Conservation (phyloP, 805 yeast species). For the Metschnikowia lunata region DNA sequence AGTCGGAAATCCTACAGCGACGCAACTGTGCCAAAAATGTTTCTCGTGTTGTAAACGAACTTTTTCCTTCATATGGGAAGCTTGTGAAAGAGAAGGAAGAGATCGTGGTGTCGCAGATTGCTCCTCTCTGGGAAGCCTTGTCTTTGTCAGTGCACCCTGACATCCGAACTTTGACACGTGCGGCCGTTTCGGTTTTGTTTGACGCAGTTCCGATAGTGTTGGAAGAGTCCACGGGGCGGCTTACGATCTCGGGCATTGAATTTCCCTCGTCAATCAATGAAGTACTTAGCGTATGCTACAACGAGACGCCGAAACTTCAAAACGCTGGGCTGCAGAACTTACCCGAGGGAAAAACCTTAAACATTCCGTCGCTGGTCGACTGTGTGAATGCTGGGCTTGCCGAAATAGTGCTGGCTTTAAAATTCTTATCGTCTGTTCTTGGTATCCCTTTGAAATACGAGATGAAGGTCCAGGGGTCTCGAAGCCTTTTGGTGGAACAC, state of each 20-base stretch:
- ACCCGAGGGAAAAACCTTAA: background rate
- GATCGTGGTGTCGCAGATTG: conserved; percentile 23
- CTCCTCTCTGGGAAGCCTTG: conserved; percentile 26
- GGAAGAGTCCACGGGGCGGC: conserved; percentile 18
- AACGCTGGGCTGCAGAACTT: background rate
- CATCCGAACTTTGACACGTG: conserved; percentile 16
- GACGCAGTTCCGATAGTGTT: conserved; percentile 27
- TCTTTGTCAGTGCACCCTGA: conserved; percentile 20
- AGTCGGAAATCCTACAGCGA: conserved; percentile 20
- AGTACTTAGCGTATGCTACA: conserved; percentile 27
- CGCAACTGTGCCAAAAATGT: conserved; percentile 22
- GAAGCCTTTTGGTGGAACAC: conserved; percentile 22
- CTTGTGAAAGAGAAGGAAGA: conserved; percentile 23
- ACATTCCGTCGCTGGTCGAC: conserved; percentile 15
- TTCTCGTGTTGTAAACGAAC: conserved; percentile 15
- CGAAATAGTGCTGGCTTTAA: conserved; percentile 28
- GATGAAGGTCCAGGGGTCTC: conserved; percentile 22
- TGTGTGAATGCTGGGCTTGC: conserved; percentile 32
- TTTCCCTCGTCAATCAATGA: conserved; percentile 32
- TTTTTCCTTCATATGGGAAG: conserved; percentile 13
- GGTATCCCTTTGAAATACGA: conserved; percentile 25
- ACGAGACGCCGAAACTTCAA: conserved; percentile 3
- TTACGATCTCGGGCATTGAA: conserved; percentile 31
- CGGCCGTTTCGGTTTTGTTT: conserved; percentile 15
- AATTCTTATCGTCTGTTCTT: conserved; percentile 23